phyloP scores from a whole-genome alignment of 192 early-diverging fungal species.

The Globomyces pollinis-pini region DNA sequence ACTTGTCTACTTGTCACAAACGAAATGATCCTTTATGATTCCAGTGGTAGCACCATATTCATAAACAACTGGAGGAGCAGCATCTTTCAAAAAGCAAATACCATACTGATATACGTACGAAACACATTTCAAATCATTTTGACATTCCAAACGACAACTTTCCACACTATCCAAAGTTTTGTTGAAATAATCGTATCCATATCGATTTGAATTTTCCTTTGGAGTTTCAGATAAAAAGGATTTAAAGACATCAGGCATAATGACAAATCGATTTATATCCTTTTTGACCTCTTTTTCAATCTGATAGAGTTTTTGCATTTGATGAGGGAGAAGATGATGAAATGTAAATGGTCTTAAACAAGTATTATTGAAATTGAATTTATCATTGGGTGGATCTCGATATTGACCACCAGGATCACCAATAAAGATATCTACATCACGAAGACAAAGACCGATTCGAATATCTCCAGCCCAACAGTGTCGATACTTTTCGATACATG shows the following conservation, averaged over 20 bases:
- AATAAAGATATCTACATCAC: conserved; percentile 38
- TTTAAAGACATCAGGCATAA: neutral
- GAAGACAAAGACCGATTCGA: conserved; percentile 43
- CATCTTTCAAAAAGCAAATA: neutral
- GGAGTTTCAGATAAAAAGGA: neutral
- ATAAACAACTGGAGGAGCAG: neutral
- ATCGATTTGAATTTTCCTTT: neutral
- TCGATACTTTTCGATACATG: conserved; percentile 37
- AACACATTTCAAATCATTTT: neutral
- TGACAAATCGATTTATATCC: conserved; percentile 1
- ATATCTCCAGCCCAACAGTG: conserved; percentile 56
- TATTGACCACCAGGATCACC: conserved; percentile 9
- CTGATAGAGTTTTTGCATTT: conserved; percentile 34
- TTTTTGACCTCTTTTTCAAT: conserved; percentile 1
- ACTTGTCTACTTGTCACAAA: conserved; percentile 3
- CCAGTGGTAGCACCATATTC: neutral
- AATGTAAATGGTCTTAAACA: conserved; percentile 41
- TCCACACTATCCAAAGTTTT: too few species aligned
- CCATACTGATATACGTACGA: neutral
- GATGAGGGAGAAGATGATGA: conserved; percentile 38
- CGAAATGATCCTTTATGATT: neutral
- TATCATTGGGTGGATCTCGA: conserved; percentile 20
- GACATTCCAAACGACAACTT: neutral
- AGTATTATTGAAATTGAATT: conserved; percentile 26
- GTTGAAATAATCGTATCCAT: neutral